A percentile compares a stretch with the other conserved stretches of the same genome.
phyloP scores from a whole-genome alignment of 2,329 filamentous ascomycete genomes.

The Alternaria angustiovoidea region DNA sequence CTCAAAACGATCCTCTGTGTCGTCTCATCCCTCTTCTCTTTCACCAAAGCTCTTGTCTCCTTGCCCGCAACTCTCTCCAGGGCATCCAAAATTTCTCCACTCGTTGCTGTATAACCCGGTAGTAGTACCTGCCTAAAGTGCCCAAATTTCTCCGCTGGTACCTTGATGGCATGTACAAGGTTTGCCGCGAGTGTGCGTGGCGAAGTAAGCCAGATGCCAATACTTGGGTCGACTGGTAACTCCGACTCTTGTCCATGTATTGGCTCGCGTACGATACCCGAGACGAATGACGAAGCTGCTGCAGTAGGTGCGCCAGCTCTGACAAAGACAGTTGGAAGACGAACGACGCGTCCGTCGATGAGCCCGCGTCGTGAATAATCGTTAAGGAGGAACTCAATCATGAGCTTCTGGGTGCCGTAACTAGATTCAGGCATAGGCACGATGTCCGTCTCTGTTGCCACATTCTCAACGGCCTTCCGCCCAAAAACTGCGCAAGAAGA shows the following conservation, averaged over 20 bases:
- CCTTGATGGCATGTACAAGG: conserved; percentile 60
- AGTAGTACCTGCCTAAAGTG: conserved; percentile 62
- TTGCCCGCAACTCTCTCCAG: conserved; percentile 64
- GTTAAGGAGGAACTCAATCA: conserved; percentile 69
- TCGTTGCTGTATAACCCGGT: conserved; percentile 63
- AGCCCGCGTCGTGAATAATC: conserved; percentile 68
- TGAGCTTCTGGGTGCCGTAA: conserved; percentile 70
- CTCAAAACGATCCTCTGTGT: conserved; percentile 63
- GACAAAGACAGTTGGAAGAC: conserved; percentile 69
- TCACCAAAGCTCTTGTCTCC: conserved; percentile 60
- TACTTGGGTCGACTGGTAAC: conserved; percentile 60
- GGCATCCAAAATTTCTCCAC: conserved; percentile 65
- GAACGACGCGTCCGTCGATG: conserved; percentile 65
- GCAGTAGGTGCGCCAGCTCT: conserved; percentile 67
- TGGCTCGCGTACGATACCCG: conserved; percentile 71
- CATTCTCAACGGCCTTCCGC: conserved; percentile 59
- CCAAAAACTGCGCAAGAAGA: conserved; percentile 71
- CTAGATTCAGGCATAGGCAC: conserved; percentile 69
- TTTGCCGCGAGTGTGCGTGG: conserved; percentile 64
- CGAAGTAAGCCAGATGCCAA: conserved; percentile 66
- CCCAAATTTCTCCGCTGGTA: conserved; percentile 60
- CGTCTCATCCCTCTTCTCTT: conserved; percentile 60
- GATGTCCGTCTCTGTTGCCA: conserved; percentile 49
- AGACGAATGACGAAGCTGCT: conserved; percentile 70
- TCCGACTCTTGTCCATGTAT: conserved; percentile 62